These are phyloP conservation scores for Aspergillus homomorphus DNA, from an alignment of 495 filamentous ascomycete genomes.

Conservation along the genomic window DNA sequence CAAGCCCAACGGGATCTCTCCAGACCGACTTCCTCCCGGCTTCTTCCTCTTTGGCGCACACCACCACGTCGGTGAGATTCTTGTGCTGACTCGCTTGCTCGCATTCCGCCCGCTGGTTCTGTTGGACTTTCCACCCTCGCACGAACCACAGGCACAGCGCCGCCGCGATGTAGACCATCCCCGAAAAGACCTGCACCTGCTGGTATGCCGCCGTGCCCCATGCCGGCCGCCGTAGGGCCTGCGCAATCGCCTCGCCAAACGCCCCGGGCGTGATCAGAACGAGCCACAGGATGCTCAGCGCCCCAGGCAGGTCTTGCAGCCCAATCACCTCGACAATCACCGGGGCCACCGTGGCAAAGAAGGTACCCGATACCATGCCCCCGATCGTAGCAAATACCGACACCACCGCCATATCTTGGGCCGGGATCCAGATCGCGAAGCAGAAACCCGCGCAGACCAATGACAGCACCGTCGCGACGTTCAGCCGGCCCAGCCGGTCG, in stretches of 20 bases:
- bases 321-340: constrained; percentile 54
- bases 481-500: constrained; percentile 61
- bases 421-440: constrained; percentile 67
- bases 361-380: constrained; percentile 54
- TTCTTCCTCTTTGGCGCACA: background rate
- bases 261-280: constrained; percentile 55
- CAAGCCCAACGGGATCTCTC: background rate
- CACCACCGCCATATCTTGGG: constrained; percentile 53
- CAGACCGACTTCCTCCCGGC: background rate
- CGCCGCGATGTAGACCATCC: constrained; percentile 55
- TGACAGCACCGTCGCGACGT: constrained; percentile 57
- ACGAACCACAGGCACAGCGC: constrained; percentile 38
- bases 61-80: background rate
- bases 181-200: constrained; percentile 60
- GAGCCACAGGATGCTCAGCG: constrained; percentile 63
- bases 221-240: constrained; percentile 51
- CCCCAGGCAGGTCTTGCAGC: constrained; percentile 54
- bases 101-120: background rate
- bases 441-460: constrained; percentile 55
- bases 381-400: constrained; percentile 63
- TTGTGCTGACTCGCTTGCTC: background rate
- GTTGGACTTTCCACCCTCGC: constrained; percentile 6
- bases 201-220: constrained; percentile 44
- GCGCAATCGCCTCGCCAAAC: constrained; percentile 65
- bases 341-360: constrained; percentile 25